Evolutionary conservation across 1,284 basidiomycete species (phyloP).

Genomic region (Fomitiporia mediterranea): DNA sequence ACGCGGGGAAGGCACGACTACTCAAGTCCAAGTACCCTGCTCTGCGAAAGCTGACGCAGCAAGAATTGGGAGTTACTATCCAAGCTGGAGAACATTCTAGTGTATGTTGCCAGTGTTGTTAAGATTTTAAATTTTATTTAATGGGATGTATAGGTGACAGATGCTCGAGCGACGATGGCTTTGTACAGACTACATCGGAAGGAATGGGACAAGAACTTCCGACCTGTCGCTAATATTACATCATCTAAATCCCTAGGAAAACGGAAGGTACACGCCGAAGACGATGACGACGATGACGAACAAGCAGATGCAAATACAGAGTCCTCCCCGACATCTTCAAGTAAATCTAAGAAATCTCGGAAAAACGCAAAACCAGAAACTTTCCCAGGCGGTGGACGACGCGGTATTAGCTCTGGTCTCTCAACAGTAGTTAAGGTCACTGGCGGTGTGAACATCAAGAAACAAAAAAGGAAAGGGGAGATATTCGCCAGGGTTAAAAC

Average conservation of each 20-base stretch:
- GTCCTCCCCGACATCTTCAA: constrained; percentile 9
- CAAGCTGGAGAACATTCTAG: constrained; percentile 87
- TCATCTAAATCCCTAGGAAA: constrained; percentile 8
- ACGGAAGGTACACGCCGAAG: constrained; percentile 4
- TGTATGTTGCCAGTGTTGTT: constrained; percentile 39
- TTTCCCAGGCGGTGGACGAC: constrained; percentile 54
- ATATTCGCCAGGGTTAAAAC: no score
- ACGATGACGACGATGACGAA: constrained; percentile 11
- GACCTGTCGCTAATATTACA: constrained; percentile 27
- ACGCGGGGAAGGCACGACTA: constrained; percentile 52
- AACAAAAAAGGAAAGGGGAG: neutral
- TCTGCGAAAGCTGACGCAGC: constrained; percentile 75
- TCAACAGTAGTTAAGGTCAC: constrained; percentile 50
- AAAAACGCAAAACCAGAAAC: constrained; percentile 20
- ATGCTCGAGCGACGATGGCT: constrained; percentile 95
- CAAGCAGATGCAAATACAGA: constrained; percentile 12
- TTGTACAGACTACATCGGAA: constrained; percentile 85
- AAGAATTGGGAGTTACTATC: constrained; percentile 81
- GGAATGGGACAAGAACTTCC: constrained; percentile 69
- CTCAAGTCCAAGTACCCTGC: constrained; percentile 66
- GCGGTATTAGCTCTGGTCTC: constrained; percentile 69
- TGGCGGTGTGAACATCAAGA: constrained; percentile 13
- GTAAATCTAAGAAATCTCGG: constrained; percentile 17
- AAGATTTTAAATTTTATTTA: constrained; percentile 6
- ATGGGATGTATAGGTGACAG: constrained; percentile 62